Evolutionary conservation across 1,139 yeast genomes (phyloP).

Genomic region (Candida smagusa): DNA sequence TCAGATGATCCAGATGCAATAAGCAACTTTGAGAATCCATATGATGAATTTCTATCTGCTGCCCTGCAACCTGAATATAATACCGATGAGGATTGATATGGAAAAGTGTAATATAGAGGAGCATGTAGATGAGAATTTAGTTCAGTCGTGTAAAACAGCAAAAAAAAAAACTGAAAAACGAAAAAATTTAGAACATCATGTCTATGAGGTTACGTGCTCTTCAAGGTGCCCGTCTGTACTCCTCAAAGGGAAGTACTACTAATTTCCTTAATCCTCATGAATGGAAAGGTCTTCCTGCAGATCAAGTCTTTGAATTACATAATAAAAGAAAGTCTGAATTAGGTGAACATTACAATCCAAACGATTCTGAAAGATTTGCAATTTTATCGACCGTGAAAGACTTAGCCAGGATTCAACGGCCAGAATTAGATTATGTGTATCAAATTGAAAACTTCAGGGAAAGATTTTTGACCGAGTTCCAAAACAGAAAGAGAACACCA

Average conservation of each 20-base stretch:
- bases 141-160: too few relatives aligned
- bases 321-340: slow-evolving; percentile 53
- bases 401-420: slow-evolving; percentile 26
- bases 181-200: slow-evolving; percentile 9
- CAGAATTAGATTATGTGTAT: slow-evolving; percentile 42
- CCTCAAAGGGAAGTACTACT: slow-evolving; percentile 18
- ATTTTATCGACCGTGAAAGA: slow-evolving; percentile 41
- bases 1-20: slow-evolving; percentile 38
- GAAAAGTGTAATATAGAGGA: background rate
- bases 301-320: slow-evolving; percentile 58
- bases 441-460: slow-evolving; percentile 47
- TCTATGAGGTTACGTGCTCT: slow-evolving; percentile 9
- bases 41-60: slow-evolving; percentile 28
- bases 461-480: slow-evolving; percentile 44
- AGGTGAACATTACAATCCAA: slow-evolving; percentile 57
- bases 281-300: slow-evolving; percentile 69
- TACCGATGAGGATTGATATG: slow-evolving; percentile 1
- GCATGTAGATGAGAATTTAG: background rate
- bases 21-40: slow-evolving; percentile 33
- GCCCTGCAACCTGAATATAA: slow-evolving; percentile 7
- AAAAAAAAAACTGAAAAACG: background rate
- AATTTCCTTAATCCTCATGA: slow-evolving; percentile 56
- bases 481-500: slow-evolving; percentile 34
- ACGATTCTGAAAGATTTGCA: slow-evolving; percentile 46
- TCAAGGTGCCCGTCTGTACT: slow-evolving; percentile 10